phyloP scores from a whole-genome alignment of 768 basidiomycete species.

The Trametes cinnabarina region DNA sequence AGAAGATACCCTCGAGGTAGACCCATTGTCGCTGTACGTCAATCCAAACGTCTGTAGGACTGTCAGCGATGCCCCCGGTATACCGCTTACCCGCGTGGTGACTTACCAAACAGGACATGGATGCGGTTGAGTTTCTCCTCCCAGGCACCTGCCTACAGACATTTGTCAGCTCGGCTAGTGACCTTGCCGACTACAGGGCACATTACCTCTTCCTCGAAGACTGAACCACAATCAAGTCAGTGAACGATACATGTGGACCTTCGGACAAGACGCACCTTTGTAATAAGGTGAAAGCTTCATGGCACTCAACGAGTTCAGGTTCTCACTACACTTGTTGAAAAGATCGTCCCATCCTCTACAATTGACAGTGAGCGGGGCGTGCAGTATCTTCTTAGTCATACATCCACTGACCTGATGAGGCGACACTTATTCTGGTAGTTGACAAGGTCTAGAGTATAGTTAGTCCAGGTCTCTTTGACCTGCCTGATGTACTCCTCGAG shows the following conservation, averaged over 20 bases:
- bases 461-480: constrained; percentile 97
- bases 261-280: constrained; percentile 61
- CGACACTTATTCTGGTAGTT: constrained; percentile 99
- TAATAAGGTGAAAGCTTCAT: constrained; percentile 99
- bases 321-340: constrained; percentile 96
- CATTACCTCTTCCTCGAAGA: background rate
- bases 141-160: constrained; percentile 78
- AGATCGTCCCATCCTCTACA: constrained; percentile 93
- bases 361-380: constrained; percentile 1
- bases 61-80: constrained; percentile 7
- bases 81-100: background rate
- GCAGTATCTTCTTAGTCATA: background rate
- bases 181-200: background rate
- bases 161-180: background rate
- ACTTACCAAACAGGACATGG: constrained; percentile 89
- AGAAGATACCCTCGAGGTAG: constrained; percentile 98
- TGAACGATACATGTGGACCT: background rate
- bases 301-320: constrained; percentile 90
- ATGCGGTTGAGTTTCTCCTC: constrained; percentile 96
- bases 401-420: constrained; percentile 66
- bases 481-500: constrained; percentile 94
- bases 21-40: constrained; percentile 99
- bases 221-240: background rate
- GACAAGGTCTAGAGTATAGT: constrained; percentile 91
- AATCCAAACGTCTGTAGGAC: constrained; percentile 86